These are phyloP conservation scores for Phalaenopsis hybrid DNA, from an alignment of 116 monocot species.

Conservation along the genomic window DNA sequence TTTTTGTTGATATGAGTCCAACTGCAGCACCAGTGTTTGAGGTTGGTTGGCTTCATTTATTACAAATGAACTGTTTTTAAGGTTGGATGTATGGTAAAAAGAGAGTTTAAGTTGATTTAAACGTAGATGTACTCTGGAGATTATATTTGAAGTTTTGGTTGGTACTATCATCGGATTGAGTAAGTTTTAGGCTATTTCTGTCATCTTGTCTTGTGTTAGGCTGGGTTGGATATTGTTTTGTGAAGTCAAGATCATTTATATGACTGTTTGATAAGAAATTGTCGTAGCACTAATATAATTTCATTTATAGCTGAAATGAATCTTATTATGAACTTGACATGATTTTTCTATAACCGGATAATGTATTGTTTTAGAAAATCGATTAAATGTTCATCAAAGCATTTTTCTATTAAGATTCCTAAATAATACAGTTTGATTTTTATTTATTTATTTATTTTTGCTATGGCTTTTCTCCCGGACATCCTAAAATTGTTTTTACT, in stretches of 20 bases:
- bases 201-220: neutral
- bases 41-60: constrained; percentile 34
- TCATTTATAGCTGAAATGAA: neutral
- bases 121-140: neutral
- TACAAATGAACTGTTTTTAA: constrained; percentile 3
- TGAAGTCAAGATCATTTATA: neutral
- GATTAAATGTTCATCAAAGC: neutral
- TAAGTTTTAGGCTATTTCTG: neutral
- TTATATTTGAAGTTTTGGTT: neutral
- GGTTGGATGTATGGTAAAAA: neutral
- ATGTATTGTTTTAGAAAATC: neutral
- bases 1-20: constrained; percentile 88
- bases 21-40: constrained; percentile 79
- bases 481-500: too few relatives aligned
- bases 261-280: neutral
- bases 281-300: neutral
- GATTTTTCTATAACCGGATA: neutral
- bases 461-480: too few relatives aligned
- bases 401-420: neutral
- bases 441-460: too few relatives aligned
- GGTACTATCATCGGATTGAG: neutral
- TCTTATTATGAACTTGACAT: neutral
- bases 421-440: neutral
- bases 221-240: neutral
- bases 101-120: neutral